Base-by-base conservation (phyloP, 352 stramenopile species). In the Phytopythium boreale region DNA sequence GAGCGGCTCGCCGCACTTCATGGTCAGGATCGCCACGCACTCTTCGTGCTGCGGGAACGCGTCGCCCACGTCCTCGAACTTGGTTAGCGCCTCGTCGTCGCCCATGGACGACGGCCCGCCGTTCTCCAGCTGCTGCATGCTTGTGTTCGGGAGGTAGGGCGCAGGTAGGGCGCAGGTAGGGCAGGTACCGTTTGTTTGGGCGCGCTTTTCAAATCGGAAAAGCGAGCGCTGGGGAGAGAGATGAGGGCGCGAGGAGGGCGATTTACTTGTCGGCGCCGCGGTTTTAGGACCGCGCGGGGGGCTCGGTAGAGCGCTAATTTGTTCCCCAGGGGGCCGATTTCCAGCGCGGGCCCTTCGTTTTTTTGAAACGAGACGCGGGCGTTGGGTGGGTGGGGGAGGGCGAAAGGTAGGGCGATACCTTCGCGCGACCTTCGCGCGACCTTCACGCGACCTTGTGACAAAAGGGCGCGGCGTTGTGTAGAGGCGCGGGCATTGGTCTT, bases 1-100 rank as follows among this genome's bases (percentile, higher is more conserved):
- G 55, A 86, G 70, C 59, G 83, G 83, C 50, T 87, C 82, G 50
- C 83, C 83, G 65, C 79, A 89, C 63, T 92, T 92, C 80, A 92
- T 88, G 7, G 79, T 87, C n/a, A 92, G 77, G 19, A 87, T 63
- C 15, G 83, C 83, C 24, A 78, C 64, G 63, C 80, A 87, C 63
- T 90, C 83, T 17, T 89, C 80, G 59, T 84, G 64, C 51, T 80
- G 66, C 53, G 83, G 80, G 69, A 90, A 92, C 46, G 73, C 77
- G 61, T 73, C 71, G 15, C 60, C 57, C 19, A 60, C 44, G 24
- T 77, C 68, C 36, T 82, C 75, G 44, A 77, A 74, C 61, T 80
- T 75, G 53, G 53, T 17, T 34, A 85, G 70, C 55, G 76, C 69
- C 57, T 74, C 63, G 26, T 69, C 66, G 15, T 76, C 69, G 19